phyloP scores from a whole-genome alignment of 371 early-diverging fungal species.

The Entomophthora muscae region DNA sequence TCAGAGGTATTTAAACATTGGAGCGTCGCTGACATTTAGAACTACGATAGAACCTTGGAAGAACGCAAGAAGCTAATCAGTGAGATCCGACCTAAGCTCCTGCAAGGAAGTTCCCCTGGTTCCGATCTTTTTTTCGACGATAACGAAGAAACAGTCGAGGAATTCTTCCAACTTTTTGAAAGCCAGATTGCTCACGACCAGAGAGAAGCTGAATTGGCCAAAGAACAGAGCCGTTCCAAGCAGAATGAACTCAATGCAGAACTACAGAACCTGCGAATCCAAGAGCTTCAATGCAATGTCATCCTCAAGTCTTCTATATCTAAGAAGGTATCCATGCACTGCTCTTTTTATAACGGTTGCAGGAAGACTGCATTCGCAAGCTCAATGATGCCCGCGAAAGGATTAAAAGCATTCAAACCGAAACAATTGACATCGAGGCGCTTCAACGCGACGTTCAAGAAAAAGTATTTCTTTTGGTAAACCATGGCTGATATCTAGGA shows the following conservation, averaged over 20 bases:
- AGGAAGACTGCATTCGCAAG: neutral
- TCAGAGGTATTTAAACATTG: neutral
- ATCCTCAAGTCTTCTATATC: neutral
- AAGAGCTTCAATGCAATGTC: neutral
- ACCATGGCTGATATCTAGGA: neutral
- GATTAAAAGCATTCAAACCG: neutral
- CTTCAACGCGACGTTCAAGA: neutral
- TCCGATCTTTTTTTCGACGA: neutral
- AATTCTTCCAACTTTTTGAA: neutral
- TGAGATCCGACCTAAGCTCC: neutral
- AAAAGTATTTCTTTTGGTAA: neutral
- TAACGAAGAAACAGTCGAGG: neutral
- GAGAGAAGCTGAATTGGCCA: neutral
- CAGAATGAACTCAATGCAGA: neutral
- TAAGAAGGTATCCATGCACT: neutral
- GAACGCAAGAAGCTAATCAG: neutral
- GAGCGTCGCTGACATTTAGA: neutral
- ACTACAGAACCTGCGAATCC: neutral
- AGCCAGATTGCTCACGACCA: neutral
- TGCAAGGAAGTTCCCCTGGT: neutral
- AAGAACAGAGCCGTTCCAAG: neutral
- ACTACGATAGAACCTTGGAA: neutral
- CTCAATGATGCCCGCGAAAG: neutral
- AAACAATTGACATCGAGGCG: neutral
- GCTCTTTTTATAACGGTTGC: neutral